phyloP scores from a whole-genome alignment of 306 rosid genomes.

The Vicia sativa region DNA sequence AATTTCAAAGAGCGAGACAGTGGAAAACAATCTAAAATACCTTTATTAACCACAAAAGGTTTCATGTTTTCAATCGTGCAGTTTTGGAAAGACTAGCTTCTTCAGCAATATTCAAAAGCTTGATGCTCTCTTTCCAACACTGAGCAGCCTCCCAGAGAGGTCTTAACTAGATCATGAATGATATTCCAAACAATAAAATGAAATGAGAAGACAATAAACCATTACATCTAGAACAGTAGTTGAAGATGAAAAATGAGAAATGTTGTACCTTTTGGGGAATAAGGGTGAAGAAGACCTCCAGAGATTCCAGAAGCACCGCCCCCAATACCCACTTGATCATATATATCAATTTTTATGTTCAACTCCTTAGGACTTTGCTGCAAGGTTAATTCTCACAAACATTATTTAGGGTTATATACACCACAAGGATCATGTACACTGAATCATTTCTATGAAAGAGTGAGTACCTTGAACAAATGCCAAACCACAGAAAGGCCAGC shows the following conservation, averaged over 20 bases:
- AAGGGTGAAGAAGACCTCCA: constrained; percentile 95
- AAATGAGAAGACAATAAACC: too few species aligned
- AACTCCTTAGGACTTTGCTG: constrained; percentile 73
- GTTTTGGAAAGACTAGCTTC: constrained; percentile 49
- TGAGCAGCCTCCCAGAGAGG: constrained; percentile 81
- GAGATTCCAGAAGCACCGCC: constrained; percentile 95
- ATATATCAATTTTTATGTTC: constrained; percentile 60
- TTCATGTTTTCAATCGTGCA: constrained; percentile 39
- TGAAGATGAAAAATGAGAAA: constrained; percentile 24
- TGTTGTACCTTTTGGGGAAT: constrained; percentile 80
- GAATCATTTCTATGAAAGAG: too few species aligned
- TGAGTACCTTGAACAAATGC: constrained; percentile 70
- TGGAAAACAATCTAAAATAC: constrained; percentile 43
- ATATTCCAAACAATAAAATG: constrained; percentile 13
- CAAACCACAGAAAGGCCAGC: constrained; percentile 87
- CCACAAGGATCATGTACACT: too few species aligned
- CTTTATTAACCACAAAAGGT: constrained; percentile 53
- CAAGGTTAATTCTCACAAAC: too few species aligned
- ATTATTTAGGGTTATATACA: too few species aligned
- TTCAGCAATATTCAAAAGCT: constrained; percentile 75
- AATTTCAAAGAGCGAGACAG: background rate
- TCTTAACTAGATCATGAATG: constrained; percentile 55
- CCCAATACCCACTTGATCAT: constrained; percentile 82
- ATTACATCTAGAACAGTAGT: background rate
- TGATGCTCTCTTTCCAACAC: constrained; percentile 84